Evolutionary conservation across 768 basidiomycete genomes (phyloP), one percentile per base, ranked within the genome.

Genomic region (Pleurotus tuoliensis): DNA sequence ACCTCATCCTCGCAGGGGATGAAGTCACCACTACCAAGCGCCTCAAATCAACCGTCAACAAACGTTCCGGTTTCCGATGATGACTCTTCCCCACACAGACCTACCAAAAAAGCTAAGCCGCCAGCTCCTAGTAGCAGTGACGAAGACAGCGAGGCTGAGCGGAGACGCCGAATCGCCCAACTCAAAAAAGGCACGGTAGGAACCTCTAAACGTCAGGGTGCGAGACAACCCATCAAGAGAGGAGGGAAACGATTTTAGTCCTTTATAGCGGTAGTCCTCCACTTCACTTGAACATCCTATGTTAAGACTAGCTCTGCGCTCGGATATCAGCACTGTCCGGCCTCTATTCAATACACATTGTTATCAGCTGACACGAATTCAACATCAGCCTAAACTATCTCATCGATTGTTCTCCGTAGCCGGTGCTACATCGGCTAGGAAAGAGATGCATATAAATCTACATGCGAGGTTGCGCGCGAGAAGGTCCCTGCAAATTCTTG

Each of bases 181-280:
- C 67, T 75, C 53, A 81, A 71, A 59, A 69, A 68, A 57, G 76
- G 75, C 44, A 60, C 65, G 47, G 65, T 67, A 43, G 62, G 68
- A 48, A 41, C 38, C 38, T 60, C 59, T 20, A 74, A 76, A 58
- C 74, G 83, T 54, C 51, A 39, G 51, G 84, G 84, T 40, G 76
- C 83, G 44, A 80, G 83, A 62, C 89, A 92, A 62, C 90, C 90
- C 4, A 74, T 91, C 59, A 90, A 85, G 70, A 81, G 89, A 61
- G 86, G 86, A 37, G 87, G 84, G 27, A 88, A 82, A 67, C 80
- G 86, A 59, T 92, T 89, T 74, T 90, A 76, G 47, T 41, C 51
- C 16, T 41, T 40, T 44, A 9, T 25, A 25, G 24, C 27, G 5
- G 25, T 53, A 39, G 38, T 41, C 12, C 24, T 16, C 13, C 8